phyloP scores from a whole-genome alignment of 768 basidiomycete genomes.

The Tephrocybe sp. region DNA sequence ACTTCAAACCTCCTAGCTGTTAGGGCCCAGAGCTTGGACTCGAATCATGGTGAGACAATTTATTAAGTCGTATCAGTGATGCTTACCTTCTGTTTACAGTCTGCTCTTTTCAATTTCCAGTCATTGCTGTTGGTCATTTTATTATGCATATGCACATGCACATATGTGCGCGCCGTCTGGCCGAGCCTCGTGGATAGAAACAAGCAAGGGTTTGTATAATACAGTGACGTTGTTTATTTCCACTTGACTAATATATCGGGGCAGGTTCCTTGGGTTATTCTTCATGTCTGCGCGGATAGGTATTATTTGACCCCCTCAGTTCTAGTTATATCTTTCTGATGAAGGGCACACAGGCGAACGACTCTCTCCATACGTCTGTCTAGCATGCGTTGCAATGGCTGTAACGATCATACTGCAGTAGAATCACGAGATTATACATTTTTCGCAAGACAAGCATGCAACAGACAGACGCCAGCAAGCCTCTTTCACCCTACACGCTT shows the following conservation, averaged over 20 bases:
- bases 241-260: neutral
- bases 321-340: neutral
- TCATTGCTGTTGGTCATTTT: constrained; percentile 92
- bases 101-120: constrained; percentile 98
- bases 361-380: constrained; percentile 90
- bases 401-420: constrained; percentile 53
- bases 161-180: constrained; percentile 87
- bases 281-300: constrained; percentile 97
- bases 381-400: constrained; percentile 94
- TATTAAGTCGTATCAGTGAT: neutral
- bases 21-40: too few relatives aligned
- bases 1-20: too few relatives aligned
- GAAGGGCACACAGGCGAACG: constrained; percentile 67
- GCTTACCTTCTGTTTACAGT: constrained; percentile 31
- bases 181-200: constrained; percentile 91
- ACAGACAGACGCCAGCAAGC: neutral
- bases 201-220: constrained; percentile 80
- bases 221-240: neutral
- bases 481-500: neutral
- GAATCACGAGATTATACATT: constrained; percentile 21
- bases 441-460: neutral
- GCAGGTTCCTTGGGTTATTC: constrained; percentile 86
- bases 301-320: constrained; percentile 29
- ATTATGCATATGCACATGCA: constrained; percentile 94
- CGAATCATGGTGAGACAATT: too few relatives aligned